Conservation (phyloP, 352 stramenopile genomes). For the Phytopythium montanum region DNA sequence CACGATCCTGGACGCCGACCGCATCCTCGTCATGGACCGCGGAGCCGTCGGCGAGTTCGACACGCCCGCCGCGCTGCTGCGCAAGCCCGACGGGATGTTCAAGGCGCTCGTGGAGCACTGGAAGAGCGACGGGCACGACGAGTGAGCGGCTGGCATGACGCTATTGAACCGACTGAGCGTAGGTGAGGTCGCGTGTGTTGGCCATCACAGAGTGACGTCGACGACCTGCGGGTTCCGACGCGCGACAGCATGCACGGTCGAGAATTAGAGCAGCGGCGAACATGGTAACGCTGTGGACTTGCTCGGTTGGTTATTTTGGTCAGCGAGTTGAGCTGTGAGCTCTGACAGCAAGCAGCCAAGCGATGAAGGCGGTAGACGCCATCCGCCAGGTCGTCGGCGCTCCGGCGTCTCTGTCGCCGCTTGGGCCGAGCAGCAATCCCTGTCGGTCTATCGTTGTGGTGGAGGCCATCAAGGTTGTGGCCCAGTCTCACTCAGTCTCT, state of each 20-base stretch:
- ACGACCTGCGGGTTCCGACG: too few relatives aligned
- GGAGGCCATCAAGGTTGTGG: not conserved
- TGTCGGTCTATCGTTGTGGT: not conserved
- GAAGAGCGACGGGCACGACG: slow-evolving; percentile 42
- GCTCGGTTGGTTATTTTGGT: not conserved
- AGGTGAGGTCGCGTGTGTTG: too few relatives aligned
- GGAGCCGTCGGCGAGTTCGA: slow-evolving; percentile 94
- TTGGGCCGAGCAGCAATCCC: not conserved
- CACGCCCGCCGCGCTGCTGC: slow-evolving; percentile 69
- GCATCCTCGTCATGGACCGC: slow-evolving; percentile 94
- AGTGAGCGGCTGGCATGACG: slow-evolving; percentile 7
- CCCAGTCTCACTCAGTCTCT: not conserved
- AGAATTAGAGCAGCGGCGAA: too few relatives aligned
- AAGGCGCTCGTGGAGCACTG: slow-evolving; percentile 74
- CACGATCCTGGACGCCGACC: slow-evolving; percentile 96
- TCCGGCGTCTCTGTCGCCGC: not conserved
- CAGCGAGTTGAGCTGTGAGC: too few relatives aligned
- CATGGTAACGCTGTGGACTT: too few relatives aligned
- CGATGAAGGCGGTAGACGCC: not conserved
- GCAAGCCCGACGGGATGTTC: slow-evolving; percentile 69
- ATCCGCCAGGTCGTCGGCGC: not conserved
- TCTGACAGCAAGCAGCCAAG: too few relatives aligned
- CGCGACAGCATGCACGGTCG: too few relatives aligned
- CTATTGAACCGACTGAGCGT: too few relatives aligned
- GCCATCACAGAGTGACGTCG: too few relatives aligned